These are phyloP conservation scores for Recurvomyces mirabilis DNA, from an alignment of 495 filamentous ascomycete species.

Conservation along the genomic window DNA sequence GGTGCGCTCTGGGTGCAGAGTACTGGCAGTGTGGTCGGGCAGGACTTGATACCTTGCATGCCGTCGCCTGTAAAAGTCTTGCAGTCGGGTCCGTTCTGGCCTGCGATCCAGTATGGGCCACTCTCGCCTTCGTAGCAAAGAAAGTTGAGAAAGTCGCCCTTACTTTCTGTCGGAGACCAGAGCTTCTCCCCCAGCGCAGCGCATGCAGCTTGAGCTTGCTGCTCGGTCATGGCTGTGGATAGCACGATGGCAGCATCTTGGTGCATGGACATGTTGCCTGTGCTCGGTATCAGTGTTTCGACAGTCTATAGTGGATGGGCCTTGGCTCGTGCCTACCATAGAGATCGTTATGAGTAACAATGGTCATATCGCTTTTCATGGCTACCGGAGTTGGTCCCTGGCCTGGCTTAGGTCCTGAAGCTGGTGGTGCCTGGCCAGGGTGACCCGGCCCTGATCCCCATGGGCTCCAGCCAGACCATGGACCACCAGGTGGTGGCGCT, in stretches of 20 bases:
- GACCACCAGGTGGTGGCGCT: too few species aligned
- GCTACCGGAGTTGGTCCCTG: background rate
- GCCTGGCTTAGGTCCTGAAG: background rate
- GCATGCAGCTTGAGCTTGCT: conserved; percentile 1
- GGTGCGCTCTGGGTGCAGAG: conserved; percentile 23
- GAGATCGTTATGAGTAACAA: conserved; percentile 13
- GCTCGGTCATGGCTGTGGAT: conserved; percentile 5
- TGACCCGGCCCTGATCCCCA: too few species aligned
- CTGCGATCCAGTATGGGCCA: conserved; percentile 13
- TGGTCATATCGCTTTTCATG: conserved; percentile 6
- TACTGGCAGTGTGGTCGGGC: conserved; percentile 7
- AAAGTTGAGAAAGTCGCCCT: conserved; percentile 5
- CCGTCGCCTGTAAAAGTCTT: conserved; percentile 5
- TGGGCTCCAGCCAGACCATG: too few species aligned
- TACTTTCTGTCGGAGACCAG: conserved; percentile 4
- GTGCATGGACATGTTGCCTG: conserved; percentile 11
- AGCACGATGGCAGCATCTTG: conserved; percentile 10
- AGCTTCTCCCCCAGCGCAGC: conserved; percentile 3
- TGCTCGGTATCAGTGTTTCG: background rate
- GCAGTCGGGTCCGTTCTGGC: conserved; percentile 2
- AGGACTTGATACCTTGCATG: background rate
- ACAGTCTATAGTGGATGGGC: too few species aligned
- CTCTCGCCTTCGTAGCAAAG: conserved; percentile 3
- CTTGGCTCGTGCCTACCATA: conserved; percentile 3
- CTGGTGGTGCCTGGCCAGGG: too few species aligned